Evolutionary conservation across 2,329 filamentous ascomycete genomes (phyloP).

Genomic region (Coniochaeta prunicola): DNA sequence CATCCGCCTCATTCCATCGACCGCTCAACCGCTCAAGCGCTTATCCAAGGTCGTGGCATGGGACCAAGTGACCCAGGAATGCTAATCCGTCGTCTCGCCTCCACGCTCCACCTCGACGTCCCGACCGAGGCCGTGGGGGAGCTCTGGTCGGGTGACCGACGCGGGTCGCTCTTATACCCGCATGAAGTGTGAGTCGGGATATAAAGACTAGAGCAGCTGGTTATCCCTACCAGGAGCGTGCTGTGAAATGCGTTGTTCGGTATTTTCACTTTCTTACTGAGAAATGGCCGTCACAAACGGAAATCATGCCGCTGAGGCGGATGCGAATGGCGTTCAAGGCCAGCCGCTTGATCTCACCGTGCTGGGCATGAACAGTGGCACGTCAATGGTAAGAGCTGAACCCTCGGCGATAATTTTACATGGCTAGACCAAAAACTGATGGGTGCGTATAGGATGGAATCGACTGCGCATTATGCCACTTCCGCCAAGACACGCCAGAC

Average conservation of each 20-base stretch:
- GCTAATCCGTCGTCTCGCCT: not conserved
- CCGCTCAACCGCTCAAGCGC: too few species aligned
- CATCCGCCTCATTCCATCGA: not conserved
- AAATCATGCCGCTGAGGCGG: not conserved
- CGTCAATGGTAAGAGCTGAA: constrained; percentile 31
- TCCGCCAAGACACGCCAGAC: constrained; percentile 43
- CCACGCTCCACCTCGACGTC: not conserved
- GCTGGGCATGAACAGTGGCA: constrained; percentile 46
- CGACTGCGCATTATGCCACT: constrained; percentile 50
- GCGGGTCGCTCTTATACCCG: not conserved
- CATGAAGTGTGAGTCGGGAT: not conserved
- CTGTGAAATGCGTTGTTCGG: not conserved
- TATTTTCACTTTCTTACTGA: not conserved
- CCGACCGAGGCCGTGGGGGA: not conserved
- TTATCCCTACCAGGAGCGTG: not conserved
- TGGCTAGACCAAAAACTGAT: not conserved
- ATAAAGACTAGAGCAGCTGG: not conserved
- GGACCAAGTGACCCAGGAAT: not conserved
- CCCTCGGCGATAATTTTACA: not conserved
- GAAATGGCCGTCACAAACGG: not conserved
- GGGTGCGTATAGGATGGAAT: constrained; percentile 46
- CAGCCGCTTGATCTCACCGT: constrained; percentile 40
- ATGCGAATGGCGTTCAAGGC: constrained; percentile 4
- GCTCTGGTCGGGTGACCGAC: not conserved
- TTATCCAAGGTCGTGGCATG: too few species aligned